A percentile compares a stretch with the other conserved stretches of the same genome.
These are phyloP conservation scores for Postia placenta DNA, from an alignment of 768 basidiomycete genomes.

Conservation along the genomic window DNA sequence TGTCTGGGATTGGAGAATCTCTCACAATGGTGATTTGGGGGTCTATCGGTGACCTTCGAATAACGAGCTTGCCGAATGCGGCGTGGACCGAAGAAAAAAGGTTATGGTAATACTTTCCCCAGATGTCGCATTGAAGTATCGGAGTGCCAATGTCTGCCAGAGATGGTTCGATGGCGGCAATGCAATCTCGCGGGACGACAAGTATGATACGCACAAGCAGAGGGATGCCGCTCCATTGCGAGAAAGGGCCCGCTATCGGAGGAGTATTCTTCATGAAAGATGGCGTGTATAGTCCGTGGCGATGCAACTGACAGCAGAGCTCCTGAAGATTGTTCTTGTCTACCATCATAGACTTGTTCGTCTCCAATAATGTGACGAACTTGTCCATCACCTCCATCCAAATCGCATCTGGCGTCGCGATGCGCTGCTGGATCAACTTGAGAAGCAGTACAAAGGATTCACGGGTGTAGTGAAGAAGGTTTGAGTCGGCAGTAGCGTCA, in stretches of 20 bases:
- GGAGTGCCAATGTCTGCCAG: constrained; percentile 21
- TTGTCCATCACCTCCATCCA: constrained; percentile 39
- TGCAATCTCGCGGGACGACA: constrained; percentile 27
- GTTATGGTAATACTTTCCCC: constrained; percentile 19
- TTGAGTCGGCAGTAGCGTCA: constrained; percentile 15
- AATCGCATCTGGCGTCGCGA: constrained; percentile 22
- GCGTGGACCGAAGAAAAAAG: constrained; percentile 22
- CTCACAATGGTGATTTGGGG: constrained; percentile 11
- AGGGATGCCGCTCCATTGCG: constrained; percentile 25
- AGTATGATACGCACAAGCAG: constrained; percentile 32
- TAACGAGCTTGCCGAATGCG: constrained; percentile 14
- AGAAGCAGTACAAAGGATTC: constrained; percentile 43
- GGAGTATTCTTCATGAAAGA: constrained; percentile 5
- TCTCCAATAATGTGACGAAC: constrained; percentile 23
- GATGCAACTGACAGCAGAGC: constrained; percentile 37
- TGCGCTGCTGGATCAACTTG: constrained; percentile 30
- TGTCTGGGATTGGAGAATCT: constrained; percentile 9
- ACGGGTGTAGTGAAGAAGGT: constrained; percentile 40
- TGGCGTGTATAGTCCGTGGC: constrained; percentile 32
- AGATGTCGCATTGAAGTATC: constrained; percentile 17
- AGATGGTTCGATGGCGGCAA: constrained; percentile 14
- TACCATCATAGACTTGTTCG: constrained; percentile 21
- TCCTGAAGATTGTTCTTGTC: constrained; percentile 38
- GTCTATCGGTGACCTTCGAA: constrained; percentile 7
- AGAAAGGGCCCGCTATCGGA: constrained; percentile 8